A percentile compares a stretch with the other conserved stretches of the same genome.
Evolutionary conservation across 148 eudicot genomes (phyloP).

Genomic region (Rhododendron ovatum): DNA sequence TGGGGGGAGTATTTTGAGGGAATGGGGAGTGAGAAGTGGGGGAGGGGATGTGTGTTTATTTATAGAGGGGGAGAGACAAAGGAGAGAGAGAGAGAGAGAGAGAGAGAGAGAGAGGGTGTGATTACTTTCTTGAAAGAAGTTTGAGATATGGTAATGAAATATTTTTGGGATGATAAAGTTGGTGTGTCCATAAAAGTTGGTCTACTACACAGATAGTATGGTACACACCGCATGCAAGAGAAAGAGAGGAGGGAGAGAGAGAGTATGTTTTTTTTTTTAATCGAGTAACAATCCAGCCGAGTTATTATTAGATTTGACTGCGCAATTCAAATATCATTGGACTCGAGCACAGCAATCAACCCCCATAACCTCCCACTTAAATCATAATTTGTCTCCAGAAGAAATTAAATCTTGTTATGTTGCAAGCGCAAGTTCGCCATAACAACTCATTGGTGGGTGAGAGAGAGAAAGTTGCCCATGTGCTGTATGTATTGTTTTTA

Average conservation of each 20-base stretch:
- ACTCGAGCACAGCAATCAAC: too few species aligned
- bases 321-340: too few species aligned
- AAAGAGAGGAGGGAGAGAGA: neutral
- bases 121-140: neutral
- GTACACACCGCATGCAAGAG: constrained; percentile 11
- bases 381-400: too few species aligned
- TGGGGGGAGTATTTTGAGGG: neutral
- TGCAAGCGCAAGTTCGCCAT: too few species aligned
- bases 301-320: too few species aligned
- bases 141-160: neutral
- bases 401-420: too few species aligned
- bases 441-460: too few species aligned
- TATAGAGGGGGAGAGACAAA: constrained; percentile 11
- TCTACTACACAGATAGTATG: neutral
- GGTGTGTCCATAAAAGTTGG: constrained; percentile 4
- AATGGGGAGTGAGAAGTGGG: neutral
- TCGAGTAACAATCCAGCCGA: too few species aligned
- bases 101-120: neutral
- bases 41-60: neutral
- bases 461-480: neutral
- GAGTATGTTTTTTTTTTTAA: too few species aligned
- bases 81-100: neutral
- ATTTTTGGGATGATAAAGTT: neutral
- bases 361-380: too few species aligned
- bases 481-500: neutral